A percentile compares a stretch with the other conserved stretches of the same genome.
phyloP scores from a whole-genome alignment of 78 protist species.

The Dictyostelium citrinum region DNA sequence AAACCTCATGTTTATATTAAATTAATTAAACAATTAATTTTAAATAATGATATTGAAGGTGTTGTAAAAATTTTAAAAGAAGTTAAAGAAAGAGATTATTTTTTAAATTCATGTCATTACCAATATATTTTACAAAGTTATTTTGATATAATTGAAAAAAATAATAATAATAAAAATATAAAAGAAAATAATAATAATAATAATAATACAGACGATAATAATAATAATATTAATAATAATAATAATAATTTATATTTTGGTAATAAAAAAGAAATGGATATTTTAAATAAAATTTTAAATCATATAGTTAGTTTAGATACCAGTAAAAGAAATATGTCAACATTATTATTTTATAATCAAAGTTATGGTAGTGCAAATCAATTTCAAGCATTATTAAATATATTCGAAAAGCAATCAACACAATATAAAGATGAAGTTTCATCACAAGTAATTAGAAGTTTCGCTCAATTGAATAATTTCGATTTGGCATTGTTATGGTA shows the following conservation, averaged over 20 bases:
- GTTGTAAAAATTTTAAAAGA: background rate
- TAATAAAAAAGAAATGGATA: background rate
- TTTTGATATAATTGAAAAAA: background rate
- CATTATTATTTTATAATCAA: background rate
- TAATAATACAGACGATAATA: too few species aligned
- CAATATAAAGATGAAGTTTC: background rate
- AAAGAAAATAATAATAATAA: too few species aligned
- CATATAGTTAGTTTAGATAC: background rate
- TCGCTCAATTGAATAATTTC: background rate
- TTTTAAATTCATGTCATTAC: background rate
- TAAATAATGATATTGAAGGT: background rate
- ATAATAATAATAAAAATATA: background rate
- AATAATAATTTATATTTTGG: background rate
- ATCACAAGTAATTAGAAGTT: background rate
- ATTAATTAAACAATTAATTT: background rate
- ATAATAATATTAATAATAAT: too few species aligned
- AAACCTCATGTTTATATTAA: background rate
- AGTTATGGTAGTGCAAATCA: background rate
- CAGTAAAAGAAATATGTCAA: background rate
- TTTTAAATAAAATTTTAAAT: background rate
- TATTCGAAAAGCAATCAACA: background rate
- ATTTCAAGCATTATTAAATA: background rate
- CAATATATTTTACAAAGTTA: background rate
- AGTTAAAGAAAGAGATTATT: background rate
- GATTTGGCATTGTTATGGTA: slow-evolving; percentile 8